phyloP scores from a whole-genome alignment of 2,329 filamentous ascomycete genomes.

The Talaromyces sp. region DNA sequence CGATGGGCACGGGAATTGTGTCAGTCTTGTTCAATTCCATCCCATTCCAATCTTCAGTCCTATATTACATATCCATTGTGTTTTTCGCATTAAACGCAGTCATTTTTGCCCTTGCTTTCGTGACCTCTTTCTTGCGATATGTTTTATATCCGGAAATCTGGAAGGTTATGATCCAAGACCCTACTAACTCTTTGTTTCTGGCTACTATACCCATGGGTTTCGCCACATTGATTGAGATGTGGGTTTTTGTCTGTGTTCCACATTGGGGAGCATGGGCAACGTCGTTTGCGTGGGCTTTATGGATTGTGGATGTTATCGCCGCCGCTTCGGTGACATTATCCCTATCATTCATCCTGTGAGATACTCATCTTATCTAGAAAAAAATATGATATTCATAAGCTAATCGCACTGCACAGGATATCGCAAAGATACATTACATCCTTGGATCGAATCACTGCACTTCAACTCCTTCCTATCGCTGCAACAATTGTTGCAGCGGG shows the following conservation, averaged over 20 bases:
- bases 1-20: conserved; percentile 71
- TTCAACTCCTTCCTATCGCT: conserved; percentile 67
- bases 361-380: background rate
- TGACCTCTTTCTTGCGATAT: conserved; percentile 63
- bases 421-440: conserved; percentile 37
- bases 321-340: conserved; percentile 44
- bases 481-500: conserved; percentile 67
- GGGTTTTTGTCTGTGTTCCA: conserved; percentile 59
- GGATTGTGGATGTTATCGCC: conserved; percentile 54
- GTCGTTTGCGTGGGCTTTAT: conserved; percentile 51
- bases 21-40: conserved; percentile 64
- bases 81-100: conserved; percentile 64
- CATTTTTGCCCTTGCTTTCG: conserved; percentile 59
- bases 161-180: conserved; percentile 65
- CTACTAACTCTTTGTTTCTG: conserved; percentile 65
- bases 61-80: conserved; percentile 61
- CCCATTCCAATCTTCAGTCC: conserved; percentile 61
- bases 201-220: conserved; percentile 68
- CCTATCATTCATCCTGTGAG: conserved; percentile 62
- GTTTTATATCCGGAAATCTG: conserved; percentile 65
- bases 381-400: background rate
- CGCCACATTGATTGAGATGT: conserved; percentile 66
- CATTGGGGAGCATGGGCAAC: conserved; percentile 59
- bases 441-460: conserved; percentile 64
- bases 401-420: conserved; percentile 38